phyloP scores from a whole-genome alignment of 129 eudicot genomes.

The Deinandra increscens region DNA sequence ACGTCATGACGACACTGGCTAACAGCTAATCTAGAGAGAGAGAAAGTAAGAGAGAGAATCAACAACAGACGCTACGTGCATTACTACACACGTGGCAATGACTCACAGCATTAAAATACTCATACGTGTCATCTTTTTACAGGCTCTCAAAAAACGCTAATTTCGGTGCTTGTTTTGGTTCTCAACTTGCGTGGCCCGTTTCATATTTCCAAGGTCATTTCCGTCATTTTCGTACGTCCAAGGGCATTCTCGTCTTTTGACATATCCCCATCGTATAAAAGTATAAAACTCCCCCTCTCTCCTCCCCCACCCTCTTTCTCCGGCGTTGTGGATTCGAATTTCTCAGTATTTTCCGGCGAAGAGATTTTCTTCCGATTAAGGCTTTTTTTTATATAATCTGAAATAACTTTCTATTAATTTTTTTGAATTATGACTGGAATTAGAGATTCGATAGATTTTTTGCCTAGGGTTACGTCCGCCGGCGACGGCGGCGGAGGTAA shows the following conservation, averaged over 20 bases:
- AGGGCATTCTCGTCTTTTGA: constrained; percentile 31
- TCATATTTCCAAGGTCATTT: not conserved
- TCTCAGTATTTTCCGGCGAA: constrained; percentile 20
- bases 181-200: not conserved
- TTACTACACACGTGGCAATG: constrained; percentile 29
- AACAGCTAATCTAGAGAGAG: constrained; percentile 27
- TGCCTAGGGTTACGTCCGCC: constrained; percentile 26
- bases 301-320: constrained; percentile 8
- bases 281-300: constrained; percentile 9
- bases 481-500: constrained; percentile 21
- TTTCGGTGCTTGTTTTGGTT: constrained; percentile 18
- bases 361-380: not conserved
- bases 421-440: constrained; percentile 27
- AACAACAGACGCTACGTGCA: constrained; percentile 4
- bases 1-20: constrained; percentile 27
- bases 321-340: not conserved
- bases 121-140: constrained; percentile 18
- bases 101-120: constrained; percentile 12
- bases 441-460: constrained; percentile 30
- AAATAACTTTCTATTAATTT: not conserved
- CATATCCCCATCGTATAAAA: not conserved
- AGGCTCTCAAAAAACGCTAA: not conserved
- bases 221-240: not conserved
- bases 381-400: not conserved
- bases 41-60: constrained; percentile 1